Base-by-base conservation (phyloP, 805 yeast species). In the Tetrapisispora arboricola region DNA sequence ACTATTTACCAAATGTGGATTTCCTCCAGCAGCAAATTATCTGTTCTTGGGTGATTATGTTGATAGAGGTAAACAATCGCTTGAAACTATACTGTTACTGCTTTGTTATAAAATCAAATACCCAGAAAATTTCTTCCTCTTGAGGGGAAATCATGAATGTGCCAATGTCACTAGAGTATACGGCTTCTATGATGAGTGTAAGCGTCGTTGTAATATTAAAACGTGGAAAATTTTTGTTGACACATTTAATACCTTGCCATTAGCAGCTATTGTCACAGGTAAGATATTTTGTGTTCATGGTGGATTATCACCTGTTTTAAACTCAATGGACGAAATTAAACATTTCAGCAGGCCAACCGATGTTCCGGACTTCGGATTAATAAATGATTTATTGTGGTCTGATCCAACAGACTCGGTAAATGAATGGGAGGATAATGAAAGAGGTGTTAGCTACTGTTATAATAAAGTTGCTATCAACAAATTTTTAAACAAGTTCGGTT, bases 71-170 rank as follows among this genome's bases (percentile, higher is more conserved):
- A 90, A 92, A 63, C 98, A 90, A 64, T 80, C 92, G 3, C 66
- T 90, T 43, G 98, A 90, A 60, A 90, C 97, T 0, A 87, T 90
- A 20, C 66, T 90, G 44, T 68, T 90, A 37, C 67, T 90, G 44
- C 69, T 90, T 40, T 87, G 96, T 63, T 90, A 85, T 68, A 90
- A 90, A 62, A 88, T 90, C 62, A 90, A 88, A 61, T 88, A 87
- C 56, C 97, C 97, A 0, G 96, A 90, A 55, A 90, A 90, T 65
- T 87, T 90, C 61, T 90, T 88, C 61, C 65, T 90, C 44, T 68
- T 90, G 33, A 70, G 98, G 49, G 98, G 98, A n/a, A 90, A 90
- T 64, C 98, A 90, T 65, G 98, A 90, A 66, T 85, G 95, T 63
- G 96, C 97, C 18, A 85, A 84, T 57, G 94, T 90, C 43, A 90